These are phyloP conservation scores for Apophysomyces variabilis DNA, from an alignment of 371 early-diverging fungal genomes.

Conservation along the genomic window DNA sequence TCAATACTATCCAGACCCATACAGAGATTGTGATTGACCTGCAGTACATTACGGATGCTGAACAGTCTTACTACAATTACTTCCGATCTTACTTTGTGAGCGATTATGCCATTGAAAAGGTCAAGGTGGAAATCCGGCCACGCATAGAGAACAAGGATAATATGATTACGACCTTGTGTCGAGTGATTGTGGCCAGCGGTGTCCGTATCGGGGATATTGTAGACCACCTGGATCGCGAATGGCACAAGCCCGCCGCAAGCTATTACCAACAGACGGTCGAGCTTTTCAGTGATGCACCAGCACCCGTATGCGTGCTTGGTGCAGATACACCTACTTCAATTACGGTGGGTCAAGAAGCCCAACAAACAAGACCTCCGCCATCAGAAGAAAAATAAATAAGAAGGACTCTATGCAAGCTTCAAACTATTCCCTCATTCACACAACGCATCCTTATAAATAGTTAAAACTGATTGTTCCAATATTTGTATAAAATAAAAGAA, in stretches of 20 bases:
- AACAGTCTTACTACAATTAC: slow-evolving; percentile 40
- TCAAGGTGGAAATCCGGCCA: slow-evolving; percentile 48
- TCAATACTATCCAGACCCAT: slow-evolving; percentile 29
- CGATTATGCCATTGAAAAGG: slow-evolving; percentile 38
- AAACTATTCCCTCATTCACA: background rate
- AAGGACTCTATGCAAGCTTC: background rate
- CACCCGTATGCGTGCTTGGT: slow-evolving; percentile 42
- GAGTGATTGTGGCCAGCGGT: slow-evolving; percentile 38
- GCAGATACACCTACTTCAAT: slow-evolving; percentile 39
- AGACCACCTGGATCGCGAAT: slow-evolving; percentile 38
- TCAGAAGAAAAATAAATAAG: background rate
- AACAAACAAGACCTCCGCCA: background rate
- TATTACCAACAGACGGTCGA: slow-evolving; percentile 41
- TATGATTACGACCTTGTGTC: slow-evolving; percentile 32
- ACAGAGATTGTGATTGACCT: slow-evolving; percentile 51
- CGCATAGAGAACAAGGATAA: slow-evolving; percentile 47
- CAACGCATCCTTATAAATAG: too few relatives aligned
- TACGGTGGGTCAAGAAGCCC: slow-evolving; percentile 7
- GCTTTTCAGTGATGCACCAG: slow-evolving; percentile 39
- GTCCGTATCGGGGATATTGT: slow-evolving; percentile 38
- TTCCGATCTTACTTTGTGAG: slow-evolving; percentile 42
- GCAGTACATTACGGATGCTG: slow-evolving; percentile 32
- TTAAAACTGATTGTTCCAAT: too few relatives aligned
- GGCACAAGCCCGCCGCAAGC: slow-evolving; percentile 39
- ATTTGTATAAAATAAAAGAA: too few relatives aligned